A percentile compares a stretch with the other conserved stretches of the same genome.
phyloP scores from a whole-genome alignment of 192 early-diverging fungal genomes.

The Backusella psychrophila region DNA sequence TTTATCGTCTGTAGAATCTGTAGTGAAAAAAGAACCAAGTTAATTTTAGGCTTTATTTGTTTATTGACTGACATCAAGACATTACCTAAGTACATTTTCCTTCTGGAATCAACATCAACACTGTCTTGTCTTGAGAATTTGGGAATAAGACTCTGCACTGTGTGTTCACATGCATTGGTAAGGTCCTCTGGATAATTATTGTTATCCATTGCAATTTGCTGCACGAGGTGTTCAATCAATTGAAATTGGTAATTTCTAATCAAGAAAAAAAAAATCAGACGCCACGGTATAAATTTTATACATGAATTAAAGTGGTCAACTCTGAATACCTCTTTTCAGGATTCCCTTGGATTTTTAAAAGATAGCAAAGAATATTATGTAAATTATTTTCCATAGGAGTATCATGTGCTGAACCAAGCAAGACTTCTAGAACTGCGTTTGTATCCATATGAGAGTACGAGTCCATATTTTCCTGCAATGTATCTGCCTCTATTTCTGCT shows the following conservation, averaged over 20 bases:
- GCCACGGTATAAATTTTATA: not conserved
- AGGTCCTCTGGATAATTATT: constrained; percentile 1
- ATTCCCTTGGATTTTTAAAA: constrained; percentile 55
- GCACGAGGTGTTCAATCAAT: constrained; percentile 3
- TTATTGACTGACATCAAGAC: not conserved
- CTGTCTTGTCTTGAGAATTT: constrained; percentile 4
- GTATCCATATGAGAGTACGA: constrained; percentile 40
- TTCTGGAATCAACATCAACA: not conserved
- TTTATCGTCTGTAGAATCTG: constrained; percentile 14
- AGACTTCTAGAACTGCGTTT: constrained; percentile 62
- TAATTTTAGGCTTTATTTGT: not conserved
- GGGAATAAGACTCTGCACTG: constrained; percentile 12
- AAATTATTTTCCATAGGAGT: constrained; percentile 64
- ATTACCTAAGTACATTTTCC: not conserved
- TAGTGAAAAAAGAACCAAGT: not conserved
- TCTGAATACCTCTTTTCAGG: constrained; percentile 19
- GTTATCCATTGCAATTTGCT: constrained; percentile 14
- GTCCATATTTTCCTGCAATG: constrained; percentile 39
- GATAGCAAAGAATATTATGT: constrained; percentile 67
- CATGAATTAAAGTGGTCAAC: not conserved
- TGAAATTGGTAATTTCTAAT: constrained; percentile 10
- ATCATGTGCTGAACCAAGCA: constrained; percentile 63
- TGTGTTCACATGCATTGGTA: not conserved
- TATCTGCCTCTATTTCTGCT: constrained; percentile 25
- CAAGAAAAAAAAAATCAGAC: not conserved